A percentile compares a stretch with the other conserved stretches of the same genome.
These are phyloP conservation scores for Penicillium daleae DNA, from an alignment of 495 filamentous ascomycete genomes.

Conservation along the genomic window DNA sequence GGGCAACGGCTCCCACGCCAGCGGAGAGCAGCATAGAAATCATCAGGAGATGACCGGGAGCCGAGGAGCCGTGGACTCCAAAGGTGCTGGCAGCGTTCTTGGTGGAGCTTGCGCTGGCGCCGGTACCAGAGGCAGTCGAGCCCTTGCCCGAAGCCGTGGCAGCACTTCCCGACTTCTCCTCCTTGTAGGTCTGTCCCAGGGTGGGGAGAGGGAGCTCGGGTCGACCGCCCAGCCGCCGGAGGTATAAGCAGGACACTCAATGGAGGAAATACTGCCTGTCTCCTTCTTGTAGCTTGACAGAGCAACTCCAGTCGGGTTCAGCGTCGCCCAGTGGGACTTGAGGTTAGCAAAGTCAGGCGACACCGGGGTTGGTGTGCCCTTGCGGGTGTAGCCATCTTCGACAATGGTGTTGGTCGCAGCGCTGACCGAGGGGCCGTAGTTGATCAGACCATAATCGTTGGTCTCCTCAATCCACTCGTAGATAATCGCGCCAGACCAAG, in stretches of 20 bases:
- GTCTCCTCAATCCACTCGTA: conserved; percentile 91
- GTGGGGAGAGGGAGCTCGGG: conserved; percentile 69
- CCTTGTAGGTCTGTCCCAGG: conserved; percentile 54
- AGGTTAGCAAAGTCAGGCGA: conserved; percentile 79
- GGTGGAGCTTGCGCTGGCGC: conserved; percentile 22
- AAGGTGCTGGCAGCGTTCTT: conserved; percentile 24
- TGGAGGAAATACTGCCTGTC: conserved; percentile 55
- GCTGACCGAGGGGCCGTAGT: conserved; percentile 60
- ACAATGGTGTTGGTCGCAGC: conserved; percentile 52
- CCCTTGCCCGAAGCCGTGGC: conserved; percentile 14
- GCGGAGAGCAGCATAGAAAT: conserved; percentile 29
- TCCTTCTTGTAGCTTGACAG: conserved; percentile 64
- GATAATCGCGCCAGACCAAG: conserved; percentile 83
- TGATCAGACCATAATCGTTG: conserved; percentile 84
- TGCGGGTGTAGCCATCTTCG: conserved; percentile 67
- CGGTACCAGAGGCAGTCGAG: conserved; percentile 20
- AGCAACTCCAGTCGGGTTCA: conserved; percentile 68
- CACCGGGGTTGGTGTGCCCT: conserved; percentile 75
- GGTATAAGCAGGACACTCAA: conserved; percentile 73
- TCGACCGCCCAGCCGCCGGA: conserved; percentile 71
- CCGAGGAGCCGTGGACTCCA: conserved; percentile 18
- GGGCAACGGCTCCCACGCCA: conserved; percentile 27
- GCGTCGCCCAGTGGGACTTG: conserved; percentile 73
- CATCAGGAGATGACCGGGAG: conserved; percentile 28
- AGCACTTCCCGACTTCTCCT: neutral